Conservation (phyloP, 2,329 filamentous ascomycete species). For the Talaromyces sp. region DNA sequence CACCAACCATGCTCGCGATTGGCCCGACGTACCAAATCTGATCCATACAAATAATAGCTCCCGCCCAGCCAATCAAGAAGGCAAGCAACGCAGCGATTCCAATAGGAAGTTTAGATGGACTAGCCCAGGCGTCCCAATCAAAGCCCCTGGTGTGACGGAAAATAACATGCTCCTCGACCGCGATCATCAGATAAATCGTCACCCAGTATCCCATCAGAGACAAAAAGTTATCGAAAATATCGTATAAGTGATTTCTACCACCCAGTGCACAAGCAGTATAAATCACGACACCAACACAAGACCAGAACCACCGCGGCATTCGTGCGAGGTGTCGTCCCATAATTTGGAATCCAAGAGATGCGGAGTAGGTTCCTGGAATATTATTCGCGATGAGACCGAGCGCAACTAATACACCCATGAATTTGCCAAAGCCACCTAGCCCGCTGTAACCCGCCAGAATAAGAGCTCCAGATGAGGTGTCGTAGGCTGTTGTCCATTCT, state of each 20-base stretch:
- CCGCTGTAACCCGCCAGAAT: slow-evolving; percentile 34
- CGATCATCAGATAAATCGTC: slow-evolving; percentile 39
- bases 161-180: slow-evolving; percentile 41
- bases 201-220: slow-evolving; percentile 47
- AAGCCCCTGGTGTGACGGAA: slow-evolving; percentile 42
- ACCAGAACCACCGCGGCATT: slow-evolving; percentile 43
- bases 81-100: slow-evolving; percentile 38
- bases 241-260: slow-evolving; percentile 39
- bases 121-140: slow-evolving; percentile 40
- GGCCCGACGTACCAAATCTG: slow-evolving; percentile 36
- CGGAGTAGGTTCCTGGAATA: slow-evolving; percentile 41
- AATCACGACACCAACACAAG: slow-evolving; percentile 38
- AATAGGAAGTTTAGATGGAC: slow-evolving; percentile 35
- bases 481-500: slow-evolving; percentile 26
- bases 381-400: slow-evolving; percentile 43
- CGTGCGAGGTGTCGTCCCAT: slow-evolving; percentile 31
- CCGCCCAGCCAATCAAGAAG: slow-evolving; percentile 34
- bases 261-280: slow-evolving; percentile 41
- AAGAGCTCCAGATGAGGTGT: slow-evolving; percentile 34
- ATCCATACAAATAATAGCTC: slow-evolving; percentile 35
- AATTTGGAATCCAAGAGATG: slow-evolving; percentile 40
- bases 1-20: slow-evolving; percentile 34
- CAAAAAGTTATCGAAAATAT: slow-evolving; percentile 44
- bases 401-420: slow-evolving; percentile 40
- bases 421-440: slow-evolving; percentile 39